A percentile compares a stretch with the other conserved stretches of the same genome.
Evolutionary conservation across 495 filamentous ascomycete species (phyloP).

Genomic region (Podospora appendiculata): DNA sequence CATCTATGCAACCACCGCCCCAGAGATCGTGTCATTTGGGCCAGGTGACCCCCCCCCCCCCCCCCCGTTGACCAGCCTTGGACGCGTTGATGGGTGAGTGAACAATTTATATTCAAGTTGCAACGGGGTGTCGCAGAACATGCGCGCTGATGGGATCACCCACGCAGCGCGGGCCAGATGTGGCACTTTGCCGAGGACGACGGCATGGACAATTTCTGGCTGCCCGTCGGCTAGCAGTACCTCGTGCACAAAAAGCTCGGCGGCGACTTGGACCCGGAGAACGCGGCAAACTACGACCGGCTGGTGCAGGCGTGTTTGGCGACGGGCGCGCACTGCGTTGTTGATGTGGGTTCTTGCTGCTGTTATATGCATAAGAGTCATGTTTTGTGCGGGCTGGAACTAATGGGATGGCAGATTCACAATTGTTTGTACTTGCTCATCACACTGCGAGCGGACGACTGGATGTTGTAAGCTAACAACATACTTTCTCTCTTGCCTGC

Average conservation of each 20-base stretch:
- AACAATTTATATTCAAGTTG: no score
- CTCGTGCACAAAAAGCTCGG: slow-evolving; percentile 44
- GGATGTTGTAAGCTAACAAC: background rate
- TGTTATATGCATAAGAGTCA: background rate
- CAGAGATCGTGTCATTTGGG: slow-evolving; percentile 23
- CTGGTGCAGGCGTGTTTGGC: slow-evolving; percentile 47
- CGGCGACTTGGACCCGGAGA: slow-evolving; percentile 36
- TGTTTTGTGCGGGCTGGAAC: background rate
- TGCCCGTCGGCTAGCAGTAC: slow-evolving; percentile 51
- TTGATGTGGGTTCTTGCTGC: slow-evolving; percentile 33
- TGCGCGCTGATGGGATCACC: background rate
- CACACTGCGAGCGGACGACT: background rate
- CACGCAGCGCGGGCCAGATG: slow-evolving; percentile 39
- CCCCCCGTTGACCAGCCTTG: slow-evolving; percentile 20
- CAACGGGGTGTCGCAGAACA: no score
- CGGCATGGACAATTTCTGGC: slow-evolving; percentile 48
- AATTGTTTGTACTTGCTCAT: slow-evolving; percentile 32
- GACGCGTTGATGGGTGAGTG: slow-evolving; percentile 24
- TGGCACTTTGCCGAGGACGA: slow-evolving; percentile 46
- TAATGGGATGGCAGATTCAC: slow-evolving; percentile 25
- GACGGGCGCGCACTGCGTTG: slow-evolving; percentile 41
- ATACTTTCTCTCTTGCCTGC: background rate
- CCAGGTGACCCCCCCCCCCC: slow-evolving; percentile 14
- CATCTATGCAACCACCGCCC: background rate
- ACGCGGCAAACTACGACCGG: slow-evolving; percentile 41